Evolutionary conservation across 192 early-diverging fungal species (phyloP).

Genomic region (Martensiomyces pterosporus): DNA sequence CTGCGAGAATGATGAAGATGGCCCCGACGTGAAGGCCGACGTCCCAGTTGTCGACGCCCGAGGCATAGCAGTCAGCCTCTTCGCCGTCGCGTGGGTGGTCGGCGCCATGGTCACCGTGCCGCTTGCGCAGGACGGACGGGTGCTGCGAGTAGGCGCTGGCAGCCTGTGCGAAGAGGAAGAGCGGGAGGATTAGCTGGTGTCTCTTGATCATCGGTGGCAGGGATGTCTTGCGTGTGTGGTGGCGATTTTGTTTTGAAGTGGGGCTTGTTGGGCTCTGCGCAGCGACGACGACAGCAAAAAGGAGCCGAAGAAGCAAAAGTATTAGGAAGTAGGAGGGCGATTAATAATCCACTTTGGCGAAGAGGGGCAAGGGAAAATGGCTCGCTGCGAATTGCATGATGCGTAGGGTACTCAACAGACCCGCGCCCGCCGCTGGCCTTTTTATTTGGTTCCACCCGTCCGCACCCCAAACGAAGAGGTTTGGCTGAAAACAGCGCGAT

Average conservation of each 20-base stretch:
- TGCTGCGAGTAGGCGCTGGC: too few species aligned
- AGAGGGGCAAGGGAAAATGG: neutral
- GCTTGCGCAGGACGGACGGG: conserved; percentile 2
- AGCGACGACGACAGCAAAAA: too few species aligned
- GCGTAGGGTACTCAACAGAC: conserved; percentile 16
- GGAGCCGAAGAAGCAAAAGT: too few species aligned
- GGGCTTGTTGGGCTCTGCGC: too few species aligned
- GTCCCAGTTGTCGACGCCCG: conserved; percentile 34
- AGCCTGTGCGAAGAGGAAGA: conserved; percentile 2
- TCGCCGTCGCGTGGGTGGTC: conserved; percentile 12
- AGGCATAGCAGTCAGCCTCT: conserved; percentile 28
- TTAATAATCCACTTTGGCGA: neutral
- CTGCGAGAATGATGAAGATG: conserved; percentile 55
- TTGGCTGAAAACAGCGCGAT: too few species aligned
- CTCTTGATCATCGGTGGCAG: too few species aligned
- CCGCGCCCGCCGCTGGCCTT: too few species aligned
- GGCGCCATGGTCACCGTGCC: conserved; percentile 13
- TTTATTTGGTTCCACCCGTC: too few species aligned
- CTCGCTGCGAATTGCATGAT: neutral
- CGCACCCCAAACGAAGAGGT: too few species aligned
- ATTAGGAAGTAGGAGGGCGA: too few species aligned
- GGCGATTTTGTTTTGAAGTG: too few species aligned
- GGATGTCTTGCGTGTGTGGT: too few species aligned
- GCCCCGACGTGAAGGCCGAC: conserved; percentile 52
- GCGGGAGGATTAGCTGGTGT: neutral